These are phyloP conservation scores for Mucor plumbeus DNA, from an alignment of 371 early-diverging fungal genomes.

Conservation along the genomic window DNA sequence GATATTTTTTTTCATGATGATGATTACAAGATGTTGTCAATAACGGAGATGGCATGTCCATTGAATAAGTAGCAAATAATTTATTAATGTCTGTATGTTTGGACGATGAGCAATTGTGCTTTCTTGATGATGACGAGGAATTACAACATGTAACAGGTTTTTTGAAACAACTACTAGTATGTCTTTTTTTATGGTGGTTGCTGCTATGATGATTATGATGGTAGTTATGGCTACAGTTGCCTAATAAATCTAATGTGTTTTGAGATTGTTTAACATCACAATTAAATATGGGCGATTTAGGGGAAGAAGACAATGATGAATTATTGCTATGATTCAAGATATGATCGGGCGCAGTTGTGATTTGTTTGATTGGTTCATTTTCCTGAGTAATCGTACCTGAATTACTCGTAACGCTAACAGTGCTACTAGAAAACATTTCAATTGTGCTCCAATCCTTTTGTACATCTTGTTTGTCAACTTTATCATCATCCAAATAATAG, in stretches of 20 bases:
- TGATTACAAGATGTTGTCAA: neutral
- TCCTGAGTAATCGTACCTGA: neutral
- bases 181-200: neutral
- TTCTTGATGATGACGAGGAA: neutral
- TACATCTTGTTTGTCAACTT: neutral
- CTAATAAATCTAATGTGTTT: neutral
- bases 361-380: neutral
- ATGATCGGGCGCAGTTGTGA: neutral
- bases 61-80: neutral
- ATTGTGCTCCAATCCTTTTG: slow-evolving; percentile 5
- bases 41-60: neutral
- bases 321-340: neutral
- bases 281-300: neutral
- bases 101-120: neutral
- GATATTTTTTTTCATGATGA: neutral
- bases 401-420: neutral
- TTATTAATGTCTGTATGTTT: neutral
- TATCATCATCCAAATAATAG: neutral
- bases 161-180: neutral
- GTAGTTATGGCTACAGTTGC: neutral
- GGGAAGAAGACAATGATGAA: too few relatives aligned
- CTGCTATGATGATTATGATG: neutral
- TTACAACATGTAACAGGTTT: neutral
- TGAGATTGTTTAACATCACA: neutral
- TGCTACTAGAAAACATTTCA: neutral